These are phyloP conservation scores for Solanum corneliomulleri DNA, from an alignment of 257 asterid species.

Conservation along the genomic window DNA sequence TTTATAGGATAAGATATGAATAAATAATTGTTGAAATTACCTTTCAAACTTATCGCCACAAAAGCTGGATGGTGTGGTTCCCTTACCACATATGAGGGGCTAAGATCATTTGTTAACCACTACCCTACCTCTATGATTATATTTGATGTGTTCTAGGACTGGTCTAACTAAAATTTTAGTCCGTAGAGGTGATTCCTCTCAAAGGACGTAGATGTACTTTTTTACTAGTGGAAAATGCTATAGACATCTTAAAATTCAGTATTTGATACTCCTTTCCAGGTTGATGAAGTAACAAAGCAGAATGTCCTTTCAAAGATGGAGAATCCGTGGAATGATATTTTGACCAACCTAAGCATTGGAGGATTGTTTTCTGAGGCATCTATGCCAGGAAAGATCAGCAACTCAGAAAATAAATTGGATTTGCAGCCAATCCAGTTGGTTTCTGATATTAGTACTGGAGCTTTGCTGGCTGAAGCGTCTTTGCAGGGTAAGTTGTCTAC, in stretches of 20 bases:
- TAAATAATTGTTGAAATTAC: neutral
- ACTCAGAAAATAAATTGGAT: conserved; percentile 23
- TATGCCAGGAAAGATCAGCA: conserved; percentile 40
- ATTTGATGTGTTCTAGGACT: neutral
- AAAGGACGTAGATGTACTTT: neutral
- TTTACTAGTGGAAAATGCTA: conserved; percentile 2
- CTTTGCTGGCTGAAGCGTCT: conserved; percentile 67
- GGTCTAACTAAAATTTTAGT: neutral
- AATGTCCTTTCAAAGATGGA: conserved; percentile 11
- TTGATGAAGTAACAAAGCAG: conserved; percentile 21
- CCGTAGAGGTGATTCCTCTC: neutral
- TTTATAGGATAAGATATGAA: neutral
- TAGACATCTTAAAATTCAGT: neutral
- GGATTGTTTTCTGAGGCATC: conserved; percentile 76
- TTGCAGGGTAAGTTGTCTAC: conserved; percentile 47
- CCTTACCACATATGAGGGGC: neutral
- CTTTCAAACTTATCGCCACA: neutral
- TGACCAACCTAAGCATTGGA: conserved; percentile 79
- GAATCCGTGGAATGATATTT: conserved; percentile 62
- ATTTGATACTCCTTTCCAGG: conserved; percentile 28
- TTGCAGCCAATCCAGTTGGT: conserved; percentile 22
- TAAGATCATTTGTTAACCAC: neutral
- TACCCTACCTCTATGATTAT: neutral
- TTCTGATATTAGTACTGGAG: conserved; percentile 62
- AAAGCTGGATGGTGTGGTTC: neutral